phyloP scores from a whole-genome alignment of 495 filamentous ascomycete genomes.

The Daldinia bambusicola region DNA sequence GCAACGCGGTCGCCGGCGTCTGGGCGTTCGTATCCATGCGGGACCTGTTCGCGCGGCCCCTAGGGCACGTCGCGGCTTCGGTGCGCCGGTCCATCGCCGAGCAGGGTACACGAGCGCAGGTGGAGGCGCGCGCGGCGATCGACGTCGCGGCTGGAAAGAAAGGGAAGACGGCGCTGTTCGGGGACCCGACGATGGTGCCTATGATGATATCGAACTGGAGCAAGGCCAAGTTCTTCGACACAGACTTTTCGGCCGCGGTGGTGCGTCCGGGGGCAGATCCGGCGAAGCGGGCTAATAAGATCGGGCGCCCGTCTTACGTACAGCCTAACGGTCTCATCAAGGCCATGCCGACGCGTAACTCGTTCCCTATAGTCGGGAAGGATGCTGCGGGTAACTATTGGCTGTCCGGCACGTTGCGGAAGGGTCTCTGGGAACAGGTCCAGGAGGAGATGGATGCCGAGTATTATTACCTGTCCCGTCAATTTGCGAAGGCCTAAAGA shows the following conservation, averaged over 20 bases:
- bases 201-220: constrained; percentile 60
- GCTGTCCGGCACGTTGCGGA: constrained; percentile 52
- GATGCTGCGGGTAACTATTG: constrained; percentile 62
- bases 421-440: constrained; percentile 49
- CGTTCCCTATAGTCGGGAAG: constrained; percentile 59
- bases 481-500: neutral
- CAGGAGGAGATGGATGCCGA: constrained; percentile 48
- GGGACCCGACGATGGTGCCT: constrained; percentile 50
- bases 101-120: constrained; percentile 57
- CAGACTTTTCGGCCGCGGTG: constrained; percentile 59
- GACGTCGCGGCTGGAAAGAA: constrained; percentile 6
- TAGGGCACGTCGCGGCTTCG: constrained; percentile 51
- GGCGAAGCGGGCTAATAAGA: constrained; percentile 43
- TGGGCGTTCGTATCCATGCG: constrained; percentile 47
- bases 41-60: constrained; percentile 50
- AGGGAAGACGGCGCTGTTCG: constrained; percentile 48
- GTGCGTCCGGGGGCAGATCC: constrained; percentile 28
- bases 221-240: constrained; percentile 57
- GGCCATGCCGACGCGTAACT: constrained; percentile 45
- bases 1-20: constrained; percentile 46
- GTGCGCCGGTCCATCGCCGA: constrained; percentile 53
- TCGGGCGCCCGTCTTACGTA: constrained; percentile 37
- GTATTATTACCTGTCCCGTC: constrained; percentile 20
- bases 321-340: constrained; percentile 48
- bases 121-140: constrained; percentile 50